These are phyloP conservation scores for Pseudogymnoascus sp. DNA, from an alignment of 2,329 filamentous ascomycete species.

Conservation along the genomic window DNA sequence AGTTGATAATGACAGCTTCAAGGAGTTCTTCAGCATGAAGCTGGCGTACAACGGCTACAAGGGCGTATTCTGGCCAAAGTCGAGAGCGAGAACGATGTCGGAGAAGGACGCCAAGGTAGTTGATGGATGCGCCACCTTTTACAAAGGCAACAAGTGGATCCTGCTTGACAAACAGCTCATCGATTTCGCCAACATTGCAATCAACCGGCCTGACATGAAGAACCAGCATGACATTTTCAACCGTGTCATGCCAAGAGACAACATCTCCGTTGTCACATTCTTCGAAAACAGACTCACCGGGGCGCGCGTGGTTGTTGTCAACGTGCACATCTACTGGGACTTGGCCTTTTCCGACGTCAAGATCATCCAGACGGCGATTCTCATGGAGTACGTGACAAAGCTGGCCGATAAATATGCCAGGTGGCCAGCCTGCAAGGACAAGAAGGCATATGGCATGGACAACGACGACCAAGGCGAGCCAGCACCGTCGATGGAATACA, in stretches of 20 bases:
- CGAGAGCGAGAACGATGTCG: slow-evolving; percentile 82
- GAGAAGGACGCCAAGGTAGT: slow-evolving; percentile 85
- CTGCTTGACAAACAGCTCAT: slow-evolving; percentile 90
- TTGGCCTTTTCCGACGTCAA: slow-evolving; percentile 88
- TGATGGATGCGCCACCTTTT: slow-evolving; percentile 95
- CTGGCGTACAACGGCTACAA: slow-evolving; percentile 86
- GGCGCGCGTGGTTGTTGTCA: slow-evolving; percentile 85
- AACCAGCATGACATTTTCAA: slow-evolving; percentile 97
- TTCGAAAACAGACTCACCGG: slow-evolving; percentile 88
- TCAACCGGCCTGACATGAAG: slow-evolving; percentile 95
- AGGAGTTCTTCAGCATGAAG: slow-evolving; percentile 82
- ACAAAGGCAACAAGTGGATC: slow-evolving; percentile 91
- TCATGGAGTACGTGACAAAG: slow-evolving; percentile 88
- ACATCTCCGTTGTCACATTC: slow-evolving; percentile 88
- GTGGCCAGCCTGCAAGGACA: slow-evolving; percentile 71
- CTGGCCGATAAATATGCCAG: slow-evolving; percentile 79
- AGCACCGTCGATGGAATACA: slow-evolving; percentile 79
- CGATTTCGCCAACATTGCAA: slow-evolving; percentile 85
- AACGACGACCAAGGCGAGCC: slow-evolving; percentile 55
- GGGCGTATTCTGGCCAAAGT: slow-evolving; percentile 87
- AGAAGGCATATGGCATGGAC: slow-evolving; percentile 33
- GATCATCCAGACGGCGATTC: slow-evolving; percentile 86
- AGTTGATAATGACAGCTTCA: slow-evolving; percentile 85
- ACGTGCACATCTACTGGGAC: slow-evolving; percentile 94
- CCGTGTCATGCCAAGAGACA: slow-evolving; percentile 95